Percentiles rank a stretch among this genome's conserved stretches.
Conservation (phyloP, 768 basidiomycete species). For the Chlorophyllum brunneum region DNA sequence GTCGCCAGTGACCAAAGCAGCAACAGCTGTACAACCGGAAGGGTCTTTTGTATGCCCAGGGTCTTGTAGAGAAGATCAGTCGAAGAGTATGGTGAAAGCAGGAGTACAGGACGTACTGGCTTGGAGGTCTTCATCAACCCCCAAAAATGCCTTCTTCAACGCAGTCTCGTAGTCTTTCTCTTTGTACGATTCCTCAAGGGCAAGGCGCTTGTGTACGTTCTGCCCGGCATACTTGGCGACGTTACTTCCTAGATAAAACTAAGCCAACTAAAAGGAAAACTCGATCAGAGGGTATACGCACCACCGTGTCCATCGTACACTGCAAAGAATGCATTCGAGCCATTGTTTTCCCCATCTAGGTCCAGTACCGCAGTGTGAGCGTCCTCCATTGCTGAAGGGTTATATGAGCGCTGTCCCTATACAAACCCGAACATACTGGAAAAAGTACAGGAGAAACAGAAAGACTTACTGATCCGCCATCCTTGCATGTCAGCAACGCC, state of each 20-base stretch:
- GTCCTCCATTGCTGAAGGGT: constrained; percentile 88
- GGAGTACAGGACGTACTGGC: constrained; percentile 38
- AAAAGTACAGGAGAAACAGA: constrained; percentile 8
- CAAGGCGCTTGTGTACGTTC: constrained; percentile 75
- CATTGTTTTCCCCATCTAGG: constrained; percentile 48
- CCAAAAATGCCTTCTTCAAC: constrained; percentile 85
- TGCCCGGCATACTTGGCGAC: constrained; percentile 87
- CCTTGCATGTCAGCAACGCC: constrained; percentile 97
- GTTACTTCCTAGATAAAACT: constrained; percentile 53
- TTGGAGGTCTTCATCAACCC: constrained; percentile 93
- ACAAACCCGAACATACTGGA: constrained; percentile 3
- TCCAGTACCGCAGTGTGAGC: constrained; percentile 77
- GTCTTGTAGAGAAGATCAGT: constrained; percentile 42
- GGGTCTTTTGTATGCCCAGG: constrained; percentile 86
- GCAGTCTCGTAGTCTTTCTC: constrained; percentile 69
- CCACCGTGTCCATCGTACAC: constrained; percentile 99
- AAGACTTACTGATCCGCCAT: constrained; percentile 91
- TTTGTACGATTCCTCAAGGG: constrained; percentile 69
- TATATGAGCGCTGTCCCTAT: constrained; percentile 13
- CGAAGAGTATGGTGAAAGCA: constrained; percentile 14
- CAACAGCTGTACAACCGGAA: constrained; percentile 95
- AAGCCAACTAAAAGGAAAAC: constrained; percentile 10
- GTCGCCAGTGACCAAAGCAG: constrained; percentile 77
- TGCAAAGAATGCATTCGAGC: constrained; percentile 81
- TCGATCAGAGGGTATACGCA: constrained; percentile 29